Evolutionary conservation across 2,329 filamentous ascomycete species (phyloP), one percentile per base, ranked within the genome.

Genomic region (Penicillium sp.): DNA sequence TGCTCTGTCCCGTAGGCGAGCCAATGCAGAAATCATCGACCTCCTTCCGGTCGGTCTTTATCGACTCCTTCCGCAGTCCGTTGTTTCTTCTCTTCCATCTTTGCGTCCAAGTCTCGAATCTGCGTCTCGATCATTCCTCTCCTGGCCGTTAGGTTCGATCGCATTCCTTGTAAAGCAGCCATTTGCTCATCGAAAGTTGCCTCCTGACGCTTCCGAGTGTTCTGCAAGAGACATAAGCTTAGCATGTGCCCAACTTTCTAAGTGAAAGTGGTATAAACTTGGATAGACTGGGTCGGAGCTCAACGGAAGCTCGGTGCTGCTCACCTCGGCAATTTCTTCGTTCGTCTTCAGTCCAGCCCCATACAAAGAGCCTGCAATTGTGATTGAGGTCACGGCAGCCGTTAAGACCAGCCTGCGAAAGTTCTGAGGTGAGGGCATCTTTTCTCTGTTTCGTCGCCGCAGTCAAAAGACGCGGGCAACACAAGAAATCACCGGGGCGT

Each of bases 321-420:
- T 55, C 36, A 84, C 82, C 74, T 82, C 67, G 48, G 75, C 73
- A 33, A 72, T 66, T 44, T 85, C 78, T 55, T 77, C 72, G 28
- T 76, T 68, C 3, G 75, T 78, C 65, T 84, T 85, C 53, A 86
- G 57, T 6, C 78, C 77, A 18, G 84, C 83, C 22, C 84, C 84
- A 60, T 84, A 85, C 55, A 80, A 75, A 5, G 81, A 76, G 46
- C 83, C 83, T 1, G 76, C 77, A 6, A 79, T 78, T 1, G 82
- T 84, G 42, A 84, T 77, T 14, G 79, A 76, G 9, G 80, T 76
- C 16, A 85, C 76, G 3, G 79, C 75, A 31, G 74, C 77, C 1
- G 83, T 82, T 58, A 83, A 66, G 16, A 84, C 71, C 51, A 80
- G 72, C 14, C 79, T 74, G 25, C 79, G 75, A 7, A 80, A 56